Conservation (phyloP, 108 stramenopile genomes). For the Conticribra weissflogii region DNA sequence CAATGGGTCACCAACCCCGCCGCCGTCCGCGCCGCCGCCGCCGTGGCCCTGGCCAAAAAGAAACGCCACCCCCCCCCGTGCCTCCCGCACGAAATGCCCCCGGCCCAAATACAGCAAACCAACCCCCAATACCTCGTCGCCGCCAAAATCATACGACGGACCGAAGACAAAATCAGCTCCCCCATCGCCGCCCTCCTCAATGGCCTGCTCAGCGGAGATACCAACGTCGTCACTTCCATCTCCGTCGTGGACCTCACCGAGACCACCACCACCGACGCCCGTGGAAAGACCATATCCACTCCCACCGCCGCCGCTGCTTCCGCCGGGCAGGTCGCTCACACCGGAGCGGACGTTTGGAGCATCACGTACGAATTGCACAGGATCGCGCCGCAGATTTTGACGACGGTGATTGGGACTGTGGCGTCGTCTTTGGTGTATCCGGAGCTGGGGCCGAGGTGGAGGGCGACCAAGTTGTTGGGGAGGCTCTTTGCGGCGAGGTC, state of each 20-base stretch:
- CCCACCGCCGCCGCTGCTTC: slow-evolving; percentile 1
- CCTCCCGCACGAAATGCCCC: slow-evolving; percentile 19
- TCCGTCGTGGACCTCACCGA: slow-evolving; percentile 10
- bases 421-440: slow-evolving; percentile 47
- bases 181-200: slow-evolving; percentile 76
- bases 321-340: no score
- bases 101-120: slow-evolving; percentile 58
- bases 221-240: slow-evolving; percentile 48
- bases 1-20: slow-evolving; percentile 60
- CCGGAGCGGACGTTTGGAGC: slow-evolving; percentile 59
- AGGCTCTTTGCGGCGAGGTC: slow-evolving; percentile 54
- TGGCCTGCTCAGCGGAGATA: slow-evolving; percentile 71
- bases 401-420: slow-evolving; percentile 83
- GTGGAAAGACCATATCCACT: slow-evolving; percentile 21
- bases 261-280: not conserved
- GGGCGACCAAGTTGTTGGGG: slow-evolving; percentile 70
- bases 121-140: slow-evolving; percentile 75
- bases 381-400: slow-evolving; percentile 73
- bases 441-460: slow-evolving; percentile 48
- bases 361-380: slow-evolving; percentile 75
- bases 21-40: slow-evolving; percentile 20
- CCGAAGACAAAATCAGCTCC: slow-evolving; percentile 65
- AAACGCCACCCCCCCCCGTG: slow-evolving; percentile 5
- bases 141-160: slow-evolving; percentile 54
- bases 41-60: slow-evolving; percentile 5